Percentiles rank a stretch among this genome's conserved stretches.
These are phyloP conservation scores for Hypoxylon rubiginosum DNA, from an alignment of 2,329 filamentous ascomycete genomes.

Conservation along the genomic window DNA sequence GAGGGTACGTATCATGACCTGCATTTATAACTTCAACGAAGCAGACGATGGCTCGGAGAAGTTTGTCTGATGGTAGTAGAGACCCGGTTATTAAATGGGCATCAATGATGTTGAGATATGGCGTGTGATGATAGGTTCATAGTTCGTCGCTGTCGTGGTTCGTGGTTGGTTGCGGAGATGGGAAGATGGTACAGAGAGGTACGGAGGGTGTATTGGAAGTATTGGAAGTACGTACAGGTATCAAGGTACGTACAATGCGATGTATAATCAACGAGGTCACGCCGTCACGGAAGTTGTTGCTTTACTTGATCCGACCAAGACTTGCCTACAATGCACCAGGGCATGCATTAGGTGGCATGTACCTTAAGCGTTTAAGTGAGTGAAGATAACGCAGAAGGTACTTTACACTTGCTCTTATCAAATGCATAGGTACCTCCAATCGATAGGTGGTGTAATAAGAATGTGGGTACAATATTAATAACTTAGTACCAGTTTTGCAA, in stretches of 20 bases:
- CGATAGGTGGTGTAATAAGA: constrained; percentile 11
- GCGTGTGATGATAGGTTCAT: constrained; percentile 34
- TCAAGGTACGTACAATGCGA: constrained; percentile 8
- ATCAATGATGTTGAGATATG: constrained; percentile 30
- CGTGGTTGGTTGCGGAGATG: constrained; percentile 32
- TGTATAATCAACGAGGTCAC: constrained; percentile 29
- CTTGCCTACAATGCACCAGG: not conserved
- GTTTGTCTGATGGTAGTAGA: constrained; percentile 11
- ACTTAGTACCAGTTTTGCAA: constrained; percentile 15
- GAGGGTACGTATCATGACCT: constrained; percentile 21
- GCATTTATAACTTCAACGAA: not conserved
- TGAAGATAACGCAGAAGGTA: constrained; percentile 12
- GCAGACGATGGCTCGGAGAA: not conserved
- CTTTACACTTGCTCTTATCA: constrained; percentile 18
- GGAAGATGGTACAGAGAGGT: constrained; percentile 15
- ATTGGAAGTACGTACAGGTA: no score
- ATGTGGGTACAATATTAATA: constrained; percentile 15
- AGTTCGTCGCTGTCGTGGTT: not conserved
- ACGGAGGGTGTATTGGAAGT: no score
- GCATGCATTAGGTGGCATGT: not conserved
- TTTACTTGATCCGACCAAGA: constrained; percentile 27
- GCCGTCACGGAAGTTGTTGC: constrained; percentile 36
- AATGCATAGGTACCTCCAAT: no score
- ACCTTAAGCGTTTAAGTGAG: not conserved
- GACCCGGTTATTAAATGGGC: constrained; percentile 27